Percentiles rank a stretch among this genome's conserved stretches.
These are phyloP conservation scores for Lachnellula cervina DNA, from an alignment of 2,329 filamentous ascomycete species.

Conservation along the genomic window DNA sequence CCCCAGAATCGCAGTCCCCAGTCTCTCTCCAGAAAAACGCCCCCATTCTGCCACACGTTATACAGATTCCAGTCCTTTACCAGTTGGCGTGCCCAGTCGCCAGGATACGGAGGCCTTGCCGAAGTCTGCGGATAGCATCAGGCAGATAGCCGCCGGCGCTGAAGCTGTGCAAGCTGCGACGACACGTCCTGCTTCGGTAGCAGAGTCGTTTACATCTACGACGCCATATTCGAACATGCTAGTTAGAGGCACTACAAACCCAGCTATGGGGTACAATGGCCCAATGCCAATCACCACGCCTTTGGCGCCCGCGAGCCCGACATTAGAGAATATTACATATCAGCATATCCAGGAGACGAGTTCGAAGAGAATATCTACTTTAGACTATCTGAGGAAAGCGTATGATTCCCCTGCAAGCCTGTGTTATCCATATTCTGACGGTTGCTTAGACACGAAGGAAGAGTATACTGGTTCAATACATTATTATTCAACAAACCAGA, in stretches of 20 bases:
- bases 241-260: constrained; percentile 24
- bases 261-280: constrained; percentile 19
- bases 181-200: constrained; percentile 11
- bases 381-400: constrained; percentile 92
- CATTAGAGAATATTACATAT: constrained; percentile 35
- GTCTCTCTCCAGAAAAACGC: constrained; percentile 19
- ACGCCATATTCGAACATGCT: constrained; percentile 30
- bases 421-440: not conserved
- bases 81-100: not conserved
- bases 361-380: constrained; percentile 86
- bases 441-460: constrained; percentile 74
- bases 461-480: constrained; percentile 98
- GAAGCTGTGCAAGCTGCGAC: constrained; percentile 11
- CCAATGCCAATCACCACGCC: constrained; percentile 10
- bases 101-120: constrained; percentile 7
- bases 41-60: constrained; percentile 15
- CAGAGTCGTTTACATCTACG: constrained; percentile 23
- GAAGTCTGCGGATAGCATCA: constrained; percentile 22
- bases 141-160: constrained; percentile 11
- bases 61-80: constrained; percentile 14
- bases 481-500: constrained; percentile 83
- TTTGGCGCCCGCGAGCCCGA: constrained; percentile 28
- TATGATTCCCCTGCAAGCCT: constrained; percentile 42
- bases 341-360: constrained; percentile 76
- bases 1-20: constrained; percentile 3